Percentiles rank a stretch among this genome's conserved stretches.
These are phyloP conservation scores for Eucalyptus erythrocorys DNA, from an alignment of 345 rosid genomes.

Conservation along the genomic window DNA sequence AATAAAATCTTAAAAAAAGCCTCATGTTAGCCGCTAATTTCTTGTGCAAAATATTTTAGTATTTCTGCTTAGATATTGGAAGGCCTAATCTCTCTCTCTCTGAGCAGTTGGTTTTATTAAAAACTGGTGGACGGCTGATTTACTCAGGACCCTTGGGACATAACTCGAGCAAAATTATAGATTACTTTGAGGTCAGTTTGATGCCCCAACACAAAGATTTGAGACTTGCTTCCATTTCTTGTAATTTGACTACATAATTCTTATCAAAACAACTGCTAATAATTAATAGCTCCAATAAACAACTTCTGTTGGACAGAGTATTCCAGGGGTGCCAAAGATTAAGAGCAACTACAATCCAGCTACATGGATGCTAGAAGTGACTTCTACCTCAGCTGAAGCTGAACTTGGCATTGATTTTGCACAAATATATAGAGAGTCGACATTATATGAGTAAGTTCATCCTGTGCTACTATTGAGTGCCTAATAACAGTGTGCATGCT, in stretches of 20 bases:
- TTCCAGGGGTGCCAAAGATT: conserved; percentile 49
- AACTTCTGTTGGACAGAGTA: conserved; percentile 13
- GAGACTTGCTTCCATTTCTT: background rate
- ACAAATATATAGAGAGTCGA: conserved; percentile 31
- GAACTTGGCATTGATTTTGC: conserved; percentile 58
- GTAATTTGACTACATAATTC: background rate
- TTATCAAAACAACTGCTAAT: background rate
- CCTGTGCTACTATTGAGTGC: background rate
- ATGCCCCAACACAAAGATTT: background rate
- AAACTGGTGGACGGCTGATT: conserved; percentile 57
- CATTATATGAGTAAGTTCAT: conserved; percentile 36
- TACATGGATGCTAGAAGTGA: conserved; percentile 72
- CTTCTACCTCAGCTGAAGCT: conserved; percentile 45
- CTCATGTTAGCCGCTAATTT: background rate
- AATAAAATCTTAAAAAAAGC: background rate
- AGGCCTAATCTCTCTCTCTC: background rate
- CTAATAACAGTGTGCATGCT: background rate
- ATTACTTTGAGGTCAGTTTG: conserved; percentile 58
- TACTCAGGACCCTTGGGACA: conserved; percentile 64
- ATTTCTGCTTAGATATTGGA: background rate
- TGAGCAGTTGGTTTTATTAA: conserved; percentile 53
- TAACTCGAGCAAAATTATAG: conserved; percentile 41
- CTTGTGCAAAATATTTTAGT: background rate
- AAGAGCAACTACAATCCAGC: conserved; percentile 66
- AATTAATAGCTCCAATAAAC: background rate